These are phyloP conservation scores for Sordariomycetes sp. DNA, from an alignment of 2,329 filamentous ascomycete genomes.

Conservation along the genomic window DNA sequence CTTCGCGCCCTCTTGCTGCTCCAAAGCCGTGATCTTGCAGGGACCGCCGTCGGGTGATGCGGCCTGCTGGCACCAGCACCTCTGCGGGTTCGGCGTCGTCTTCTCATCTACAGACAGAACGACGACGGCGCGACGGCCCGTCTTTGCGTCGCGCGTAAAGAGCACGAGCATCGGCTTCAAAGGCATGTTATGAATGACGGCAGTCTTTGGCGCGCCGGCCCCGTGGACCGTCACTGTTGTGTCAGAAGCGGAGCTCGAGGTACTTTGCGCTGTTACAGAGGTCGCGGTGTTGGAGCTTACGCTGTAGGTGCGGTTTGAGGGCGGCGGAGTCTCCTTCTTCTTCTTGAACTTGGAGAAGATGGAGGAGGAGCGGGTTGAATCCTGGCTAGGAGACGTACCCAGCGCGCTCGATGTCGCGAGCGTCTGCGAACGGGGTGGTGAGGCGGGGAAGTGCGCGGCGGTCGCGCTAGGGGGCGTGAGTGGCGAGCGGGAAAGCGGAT, in stretches of 20 bases:
- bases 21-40: slow-evolving; percentile 8
- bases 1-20: slow-evolving; percentile 13
- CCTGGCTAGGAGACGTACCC: not conserved
- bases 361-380: not conserved
- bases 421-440: not conserved
- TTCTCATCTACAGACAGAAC: slow-evolving; percentile 17
- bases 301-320: not conserved
- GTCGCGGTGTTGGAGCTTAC: slow-evolving; percentile 5
- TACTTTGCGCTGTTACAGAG: slow-evolving; percentile 6
- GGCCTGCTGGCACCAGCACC: slow-evolving; percentile 17
- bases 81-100: slow-evolving; percentile 18
- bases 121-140: slow-evolving; percentile 13
- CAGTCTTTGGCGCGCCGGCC: slow-evolving; percentile 13
- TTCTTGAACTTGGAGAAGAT: not conserved
- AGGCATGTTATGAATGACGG: slow-evolving; percentile 15
- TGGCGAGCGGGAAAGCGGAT: not conserved
- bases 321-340: not conserved
- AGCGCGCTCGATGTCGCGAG: not conserved
- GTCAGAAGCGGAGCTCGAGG: slow-evolving; percentile 2
- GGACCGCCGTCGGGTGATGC: slow-evolving; percentile 7
- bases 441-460: not conserved
- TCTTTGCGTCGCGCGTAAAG: slow-evolving; percentile 14
- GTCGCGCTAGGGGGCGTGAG: not conserved
- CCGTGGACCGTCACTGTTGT: not conserved
- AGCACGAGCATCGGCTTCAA: slow-evolving; percentile 19